phyloP scores from a whole-genome alignment of 2,329 filamentous ascomycete genomes.

The Lasiodiplodia hormozganensis region DNA sequence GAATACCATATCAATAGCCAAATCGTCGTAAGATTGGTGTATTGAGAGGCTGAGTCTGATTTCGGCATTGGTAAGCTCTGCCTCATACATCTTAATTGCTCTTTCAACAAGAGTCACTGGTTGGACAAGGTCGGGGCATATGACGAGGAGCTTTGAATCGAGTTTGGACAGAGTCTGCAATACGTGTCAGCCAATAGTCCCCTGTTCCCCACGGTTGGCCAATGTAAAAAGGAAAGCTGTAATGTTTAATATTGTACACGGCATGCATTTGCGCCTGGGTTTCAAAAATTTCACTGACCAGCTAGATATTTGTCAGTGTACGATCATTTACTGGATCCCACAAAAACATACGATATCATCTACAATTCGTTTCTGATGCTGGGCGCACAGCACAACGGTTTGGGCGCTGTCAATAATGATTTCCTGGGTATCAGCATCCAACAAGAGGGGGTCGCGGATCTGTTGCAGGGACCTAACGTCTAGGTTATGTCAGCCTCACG shows the following conservation, averaged over 20 bases:
- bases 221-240: not conserved
- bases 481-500: not conserved
- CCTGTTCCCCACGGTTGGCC: not conserved
- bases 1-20: slow-evolving; percentile 32
- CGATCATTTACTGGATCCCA: not conserved
- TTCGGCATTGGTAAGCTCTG: slow-evolving; percentile 33
- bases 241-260: not conserved
- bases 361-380: slow-evolving; percentile 45
- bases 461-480: not conserved
- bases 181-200: not conserved
- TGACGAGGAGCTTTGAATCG: slow-evolving; percentile 36
- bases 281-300: not conserved
- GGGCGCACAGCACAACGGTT: slow-evolving; percentile 41
- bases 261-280: too few relatives aligned
- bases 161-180: slow-evolving; percentile 24
- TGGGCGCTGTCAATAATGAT: slow-evolving; percentile 34
- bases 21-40: slow-evolving; percentile 30
- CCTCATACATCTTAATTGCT: slow-evolving; percentile 37
- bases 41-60: slow-evolving; percentile 31
- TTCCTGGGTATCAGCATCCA: slow-evolving; percentile 16
- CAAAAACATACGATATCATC: slow-evolving; percentile 26
- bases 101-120: slow-evolving; percentile 34
- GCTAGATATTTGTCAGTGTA: not conserved
- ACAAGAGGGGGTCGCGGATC: slow-evolving; percentile 27
- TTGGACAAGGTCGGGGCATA: slow-evolving; percentile 34